phyloP scores from a whole-genome alignment of 1,139 yeast species.

The Geotrichum histeridarum region DNA sequence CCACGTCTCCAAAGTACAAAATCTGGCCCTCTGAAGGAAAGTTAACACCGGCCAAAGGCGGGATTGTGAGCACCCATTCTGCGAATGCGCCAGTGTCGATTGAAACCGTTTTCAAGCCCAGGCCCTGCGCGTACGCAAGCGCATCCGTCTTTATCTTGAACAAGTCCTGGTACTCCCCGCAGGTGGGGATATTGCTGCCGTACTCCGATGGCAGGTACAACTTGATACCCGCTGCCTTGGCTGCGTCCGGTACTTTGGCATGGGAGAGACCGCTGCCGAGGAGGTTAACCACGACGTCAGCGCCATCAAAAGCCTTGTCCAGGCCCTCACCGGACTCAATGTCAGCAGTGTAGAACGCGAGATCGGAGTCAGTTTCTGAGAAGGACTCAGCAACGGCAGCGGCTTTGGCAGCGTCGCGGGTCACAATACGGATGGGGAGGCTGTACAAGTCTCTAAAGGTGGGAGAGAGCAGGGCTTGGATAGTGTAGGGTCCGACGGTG shows the following conservation, averaged over 20 bases:
- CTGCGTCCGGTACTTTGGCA: slow-evolving; percentile 37
- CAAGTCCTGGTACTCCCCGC: slow-evolving; percentile 38
- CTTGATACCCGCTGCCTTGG: slow-evolving; percentile 43
- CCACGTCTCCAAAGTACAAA: slow-evolving; percentile 40
- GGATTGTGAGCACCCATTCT: slow-evolving; percentile 26
- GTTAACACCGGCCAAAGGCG: slow-evolving; percentile 38
- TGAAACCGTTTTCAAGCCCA: slow-evolving; percentile 52
- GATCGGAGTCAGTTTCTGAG: slow-evolving; percentile 34
- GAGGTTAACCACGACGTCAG: slow-evolving; percentile 50
- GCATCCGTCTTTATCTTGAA: slow-evolving; percentile 42
- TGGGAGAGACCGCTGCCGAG: slow-evolving; percentile 36
- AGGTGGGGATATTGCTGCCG: slow-evolving; percentile 44
- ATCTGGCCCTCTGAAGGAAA: slow-evolving; percentile 18
- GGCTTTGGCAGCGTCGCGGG: slow-evolving; percentile 43
- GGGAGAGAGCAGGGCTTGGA: slow-evolving; percentile 45
- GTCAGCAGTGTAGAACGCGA: slow-evolving; percentile 23
- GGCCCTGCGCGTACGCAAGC: slow-evolving; percentile 40
- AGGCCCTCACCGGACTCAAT: slow-evolving; percentile 33
- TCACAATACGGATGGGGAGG: slow-evolving; percentile 49
- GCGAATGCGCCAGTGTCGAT: slow-evolving; percentile 46
- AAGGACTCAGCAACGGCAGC: slow-evolving; percentile 38
- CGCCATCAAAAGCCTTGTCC: slow-evolving; percentile 42
- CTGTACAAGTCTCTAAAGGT: slow-evolving; percentile 43
- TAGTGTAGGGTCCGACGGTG: slow-evolving; percentile 45
- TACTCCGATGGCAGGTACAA: slow-evolving; percentile 60